Evolutionary conservation across 305 asterid genomes (phyloP), one percentile per base, ranked within the genome.

Genomic region (Fraxinus sp.): DNA sequence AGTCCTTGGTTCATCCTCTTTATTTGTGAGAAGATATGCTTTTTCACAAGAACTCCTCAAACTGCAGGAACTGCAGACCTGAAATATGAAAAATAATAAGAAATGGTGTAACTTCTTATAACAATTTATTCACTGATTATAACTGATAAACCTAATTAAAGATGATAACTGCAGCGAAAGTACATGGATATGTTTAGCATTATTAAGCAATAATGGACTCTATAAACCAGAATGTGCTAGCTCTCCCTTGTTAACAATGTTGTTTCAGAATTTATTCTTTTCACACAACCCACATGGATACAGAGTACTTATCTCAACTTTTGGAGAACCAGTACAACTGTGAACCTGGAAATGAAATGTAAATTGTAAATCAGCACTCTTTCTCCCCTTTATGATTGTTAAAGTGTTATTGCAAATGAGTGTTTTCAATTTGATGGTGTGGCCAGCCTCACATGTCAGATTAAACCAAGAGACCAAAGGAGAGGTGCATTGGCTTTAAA

Each of bases 11-110:
- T 94, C 99, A 83, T 96, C 99, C 90, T 96, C 99, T 90, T 96
- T 96, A 87, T 92, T 96, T 71, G 96, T 93, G 55, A 94, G 90
- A 79, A 96, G 81, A 90, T 93, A 96, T 62, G 98, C 99, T 89
- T 90, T 94, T 89, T 93, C 96, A 83, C 99, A 96, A 78, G 98
- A 85, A 86, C 90, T 87, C 92, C 98, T 91, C 92, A 96, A 81
- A 87, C 92, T 93, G 91, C 99, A 96, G 78, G 97, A 89, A 87
- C 99, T 96, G 90, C 99, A 96, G 36, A 96, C 97, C 99, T 96
- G 97, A 84, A 68, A 85, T 82, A 83, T 83, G 80, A 77, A 77
- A 84, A 83, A 80, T 11, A 78, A 36, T 64, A 46, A 39, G 32
- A 32, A 35, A 49, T 79, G 74, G 77, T 22, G 62, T 11, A 49